Evolutionary conservation across 2,329 filamentous ascomycete genomes (phyloP).

Genomic region (Alternaria incomplexa): DNA sequence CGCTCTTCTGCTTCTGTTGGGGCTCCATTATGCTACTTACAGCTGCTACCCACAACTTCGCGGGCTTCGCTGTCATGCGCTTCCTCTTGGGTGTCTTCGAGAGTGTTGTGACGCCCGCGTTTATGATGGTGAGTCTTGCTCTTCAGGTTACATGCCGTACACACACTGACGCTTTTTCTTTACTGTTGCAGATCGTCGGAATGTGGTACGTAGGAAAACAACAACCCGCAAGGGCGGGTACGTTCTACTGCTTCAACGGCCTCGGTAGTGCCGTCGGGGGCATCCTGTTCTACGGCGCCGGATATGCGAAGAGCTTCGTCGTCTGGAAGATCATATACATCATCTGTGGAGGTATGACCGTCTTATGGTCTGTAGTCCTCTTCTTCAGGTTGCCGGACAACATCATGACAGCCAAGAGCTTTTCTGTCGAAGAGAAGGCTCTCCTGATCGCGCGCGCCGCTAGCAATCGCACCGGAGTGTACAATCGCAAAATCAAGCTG

Average conservation of each 20-base stretch:
- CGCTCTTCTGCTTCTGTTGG: constrained; percentile 26
- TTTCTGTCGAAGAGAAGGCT: constrained; percentile 53
- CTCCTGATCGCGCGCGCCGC: constrained; percentile 50
- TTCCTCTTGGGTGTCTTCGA: constrained; percentile 32
- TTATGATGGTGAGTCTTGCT: constrained; percentile 23
- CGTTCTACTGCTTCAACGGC: constrained; percentile 33
- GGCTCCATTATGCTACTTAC: constrained; percentile 25
- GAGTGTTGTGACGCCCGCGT: constrained; percentile 24
- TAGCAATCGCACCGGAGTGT: constrained; percentile 49
- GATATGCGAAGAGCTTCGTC: constrained; percentile 50
- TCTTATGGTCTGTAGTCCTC: constrained; percentile 54
- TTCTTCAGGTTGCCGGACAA: constrained; percentile 51
- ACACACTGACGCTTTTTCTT: not conserved
- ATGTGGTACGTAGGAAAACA: constrained; percentile 16
- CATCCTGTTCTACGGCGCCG: constrained; percentile 49
- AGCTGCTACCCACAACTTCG: constrained; percentile 28
- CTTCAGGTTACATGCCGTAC: not conserved
- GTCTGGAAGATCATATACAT: constrained; percentile 56
- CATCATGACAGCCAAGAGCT: constrained; percentile 51
- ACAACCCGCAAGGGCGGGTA: constrained; percentile 30
- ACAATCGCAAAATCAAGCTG: constrained; percentile 57
- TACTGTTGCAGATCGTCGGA: not conserved
- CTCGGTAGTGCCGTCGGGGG: constrained; percentile 33
- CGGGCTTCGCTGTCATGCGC: constrained; percentile 22
- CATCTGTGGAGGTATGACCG: constrained; percentile 53